Evolutionary conservation across 768 basidiomycete species (phyloP), one percentile per base, ranked within the genome.

Genomic region (Mycena chlorophos): DNA sequence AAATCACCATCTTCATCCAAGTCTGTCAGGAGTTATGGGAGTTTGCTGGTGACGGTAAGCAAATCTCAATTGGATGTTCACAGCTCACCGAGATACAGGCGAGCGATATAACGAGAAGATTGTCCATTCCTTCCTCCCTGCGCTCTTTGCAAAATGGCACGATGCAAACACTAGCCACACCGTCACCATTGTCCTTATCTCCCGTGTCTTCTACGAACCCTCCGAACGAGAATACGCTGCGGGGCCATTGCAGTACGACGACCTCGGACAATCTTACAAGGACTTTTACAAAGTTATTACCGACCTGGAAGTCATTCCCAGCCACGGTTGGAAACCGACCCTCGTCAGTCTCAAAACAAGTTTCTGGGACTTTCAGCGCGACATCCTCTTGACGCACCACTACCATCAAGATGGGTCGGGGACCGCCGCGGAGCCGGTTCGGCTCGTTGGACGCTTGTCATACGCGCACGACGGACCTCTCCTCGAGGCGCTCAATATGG

Each of bases 251-350:
- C 79, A 84, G 14, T 74, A 78, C 49, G 88, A 94, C 63, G 90
- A 91, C 52, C 78, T 86, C 43, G 88, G 86, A 10, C 71, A 73
- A 28, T 92, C 86, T 85, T 94, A 94, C 74, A 96, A 97, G 70
- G 97, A 97, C 68, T 96, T 95, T 65, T 98, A 86, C 82, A 94
- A 96, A 71, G 87, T 98, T 62, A 90, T 95, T 66, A 90, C 92
- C 3, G 96, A 98, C 66, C 76, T 96, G 28, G 94, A 98, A 65
- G 84, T 92, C 45, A 79, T 93, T 6, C 31, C 31, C 31, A 34
- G 17, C 40, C 75, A 84, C 55, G 91, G 95, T 64, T 96, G 94
- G 92, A 88, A 88, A 59, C 82, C 87, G 1, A 92, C 90, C 0
- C 81, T 98, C 4, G 86, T 91, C 56, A 85, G 82, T 66, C 80